Conservation (phyloP, 1,139 yeast genomes). For the Yamadazyma triangularis region DNA sequence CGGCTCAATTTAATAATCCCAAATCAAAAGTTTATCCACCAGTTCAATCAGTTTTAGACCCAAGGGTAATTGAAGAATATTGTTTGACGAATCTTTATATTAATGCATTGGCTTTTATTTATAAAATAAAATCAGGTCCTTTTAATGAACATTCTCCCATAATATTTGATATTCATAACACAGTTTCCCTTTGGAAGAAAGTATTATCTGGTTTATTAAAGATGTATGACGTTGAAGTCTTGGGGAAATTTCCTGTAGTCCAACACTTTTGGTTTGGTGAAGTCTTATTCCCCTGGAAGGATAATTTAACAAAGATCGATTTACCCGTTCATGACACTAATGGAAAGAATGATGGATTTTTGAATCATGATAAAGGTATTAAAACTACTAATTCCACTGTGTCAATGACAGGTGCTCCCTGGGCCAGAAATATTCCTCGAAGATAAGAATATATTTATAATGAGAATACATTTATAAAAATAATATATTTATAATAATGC, state of each 20-base stretch:
- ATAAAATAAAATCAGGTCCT: constrained; percentile 71
- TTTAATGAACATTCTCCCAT: constrained; percentile 87
- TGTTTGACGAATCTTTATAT: constrained; percentile 60
- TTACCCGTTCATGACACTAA: constrained; percentile 22
- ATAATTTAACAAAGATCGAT: constrained; percentile 17
- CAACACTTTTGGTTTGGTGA: constrained; percentile 93
- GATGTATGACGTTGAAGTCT: constrained; percentile 92
- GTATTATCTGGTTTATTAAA: constrained; percentile 90
- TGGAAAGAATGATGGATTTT: constrained; percentile 8
- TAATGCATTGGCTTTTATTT: constrained; percentile 74
- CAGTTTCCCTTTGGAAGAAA: constrained; percentile 75
- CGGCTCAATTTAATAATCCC: constrained; percentile 58
- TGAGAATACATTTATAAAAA: no score
- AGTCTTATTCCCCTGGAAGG: constrained; percentile 63
- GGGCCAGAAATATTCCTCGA: no score
- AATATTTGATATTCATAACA: constrained; percentile 63
- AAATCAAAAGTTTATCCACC: constrained; percentile 36
- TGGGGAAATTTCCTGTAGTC: constrained; percentile 83
- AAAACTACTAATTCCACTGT: constrained; percentile 24
- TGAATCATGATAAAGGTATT: constrained; percentile 14
- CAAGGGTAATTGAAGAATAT: constrained; percentile 21
- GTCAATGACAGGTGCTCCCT: constrained; percentile 40
- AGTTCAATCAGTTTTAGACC: constrained; percentile 26
- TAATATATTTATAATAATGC: no score
- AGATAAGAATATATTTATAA: no score